Evolutionary conservation across 441 rosid species (phyloP), one percentile per base, ranked within the genome.

Genomic region (Brassica hybrid): DNA sequence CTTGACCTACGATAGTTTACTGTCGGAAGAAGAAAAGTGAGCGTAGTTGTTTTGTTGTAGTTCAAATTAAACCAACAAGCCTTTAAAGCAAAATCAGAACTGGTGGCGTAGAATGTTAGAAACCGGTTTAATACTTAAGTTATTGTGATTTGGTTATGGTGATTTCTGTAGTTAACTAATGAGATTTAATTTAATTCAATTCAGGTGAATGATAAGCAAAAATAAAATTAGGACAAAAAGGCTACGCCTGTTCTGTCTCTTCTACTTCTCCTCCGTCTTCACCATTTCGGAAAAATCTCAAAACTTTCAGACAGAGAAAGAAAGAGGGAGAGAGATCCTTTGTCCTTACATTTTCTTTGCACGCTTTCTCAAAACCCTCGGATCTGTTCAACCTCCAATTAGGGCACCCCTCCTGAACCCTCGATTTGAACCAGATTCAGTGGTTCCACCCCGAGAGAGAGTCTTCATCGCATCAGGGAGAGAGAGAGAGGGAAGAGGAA

Each of bases 201-300:
- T 52, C 77, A 79, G 77, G 78, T 62, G 78, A 66, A 36, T 50
- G 21, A 65, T 64, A 13, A 75, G n/a, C 9, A n/a, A 16, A 48
- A 59, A 23, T 8, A 16, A 73, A 8, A 2, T n/a, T 1, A 43
- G 50, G 76, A 79, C 78, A 73, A 79, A 73, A 73, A 73, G 78
- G 78, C 74, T 36, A 58, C 65, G 43, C 74, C 36, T 74, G 60
- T 61, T 32, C 57, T 65, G 69, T 79, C 79, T 64, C 67, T 27
- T 58, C 50, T 43, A 43, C 1, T 43, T 43, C 65, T 30, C 74
- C 79, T 60, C 57, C 76, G 23, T 21, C 23, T 21, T 59, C 79
- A 69, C 72, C 72, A 74, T 74, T 74, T 65, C 79, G 58, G 58
- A 74, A 73, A 73, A 62, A 68, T 63, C 67, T 63, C 66, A 61